phyloP scores from a whole-genome alignment of 2,329 filamentous ascomycete genomes.

The Fusarium xyrophilum region DNA sequence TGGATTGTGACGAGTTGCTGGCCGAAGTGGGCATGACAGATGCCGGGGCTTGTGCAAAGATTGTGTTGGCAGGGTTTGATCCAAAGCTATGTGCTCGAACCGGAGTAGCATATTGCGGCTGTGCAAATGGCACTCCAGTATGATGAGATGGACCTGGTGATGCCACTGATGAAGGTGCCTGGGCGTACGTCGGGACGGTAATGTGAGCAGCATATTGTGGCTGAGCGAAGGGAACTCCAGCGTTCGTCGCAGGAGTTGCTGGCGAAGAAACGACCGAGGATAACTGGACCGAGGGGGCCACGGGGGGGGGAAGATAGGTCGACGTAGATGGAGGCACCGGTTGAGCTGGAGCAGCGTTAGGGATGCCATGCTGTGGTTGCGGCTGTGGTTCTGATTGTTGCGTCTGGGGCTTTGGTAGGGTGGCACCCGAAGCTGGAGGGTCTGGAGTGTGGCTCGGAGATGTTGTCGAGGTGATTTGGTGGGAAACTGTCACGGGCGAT shows the following conservation, averaged over 20 bases:
- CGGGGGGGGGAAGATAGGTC: constrained; percentile 20
- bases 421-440: constrained; percentile 1
- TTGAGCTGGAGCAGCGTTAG: constrained; percentile 18
- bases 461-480: constrained; percentile 33
- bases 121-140: constrained; percentile 25
- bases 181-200: constrained; percentile 17
- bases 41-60: background rate
- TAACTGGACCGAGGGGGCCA: constrained; percentile 18
- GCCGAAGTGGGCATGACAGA: constrained; percentile 1
- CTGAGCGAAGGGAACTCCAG: constrained; percentile 23
- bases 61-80: constrained; percentile 3
- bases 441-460: constrained; percentile 1
- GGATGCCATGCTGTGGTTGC: constrained; percentile 17
- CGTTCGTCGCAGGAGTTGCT: constrained; percentile 12
- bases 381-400: constrained; percentile 5
- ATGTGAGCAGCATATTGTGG: constrained; percentile 33
- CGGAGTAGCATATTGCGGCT: constrained; percentile 33
- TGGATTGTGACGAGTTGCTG: constrained; percentile 13
- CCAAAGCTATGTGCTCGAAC: constrained; percentile 21
- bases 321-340: constrained; percentile 10
- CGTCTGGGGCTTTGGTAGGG: constrained; percentile 7
- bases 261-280: constrained; percentile 8
- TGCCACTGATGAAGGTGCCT: background rate
- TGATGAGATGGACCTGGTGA: constrained; percentile 6
- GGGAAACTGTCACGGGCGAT: constrained; percentile 28